Conservation (phyloP, 129 eudicot genomes). For the Scalesia atractyloides region DNA sequence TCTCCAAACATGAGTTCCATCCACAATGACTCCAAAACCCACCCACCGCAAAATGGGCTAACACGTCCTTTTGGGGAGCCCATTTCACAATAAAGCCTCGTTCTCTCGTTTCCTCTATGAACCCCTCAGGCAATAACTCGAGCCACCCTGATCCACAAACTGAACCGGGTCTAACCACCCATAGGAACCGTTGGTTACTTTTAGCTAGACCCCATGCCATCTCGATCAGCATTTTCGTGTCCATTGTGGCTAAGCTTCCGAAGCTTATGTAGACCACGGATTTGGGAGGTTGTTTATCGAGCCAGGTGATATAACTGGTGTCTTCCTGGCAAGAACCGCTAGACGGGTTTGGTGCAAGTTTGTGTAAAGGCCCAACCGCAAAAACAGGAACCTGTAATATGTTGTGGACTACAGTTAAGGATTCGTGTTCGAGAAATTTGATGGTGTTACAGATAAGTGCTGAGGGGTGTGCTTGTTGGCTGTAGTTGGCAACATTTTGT, state of each 20-base stretch:
- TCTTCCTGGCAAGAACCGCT: constrained; percentile 40
- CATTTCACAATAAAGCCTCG: constrained; percentile 47
- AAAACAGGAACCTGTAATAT: constrained; percentile 40
- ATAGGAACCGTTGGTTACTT: constrained; percentile 46
- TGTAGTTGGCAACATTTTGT: background rate
- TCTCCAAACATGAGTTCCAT: constrained; percentile 55
- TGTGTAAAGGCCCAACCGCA: constrained; percentile 60
- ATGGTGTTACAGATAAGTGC: constrained; percentile 57
- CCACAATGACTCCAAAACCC: constrained; percentile 67
- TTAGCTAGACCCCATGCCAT: constrained; percentile 59
- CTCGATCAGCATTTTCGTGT: constrained; percentile 36
- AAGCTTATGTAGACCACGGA: constrained; percentile 58
- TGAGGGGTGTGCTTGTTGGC: constrained; percentile 29
- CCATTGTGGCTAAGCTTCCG: constrained; percentile 47
- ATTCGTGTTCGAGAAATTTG: constrained; percentile 37
- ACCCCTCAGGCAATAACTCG: constrained; percentile 46
- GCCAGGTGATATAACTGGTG: constrained; percentile 48
- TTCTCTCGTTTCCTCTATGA: constrained; percentile 27
- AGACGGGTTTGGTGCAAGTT: constrained; percentile 31
- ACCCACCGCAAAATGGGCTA: constrained; percentile 54
- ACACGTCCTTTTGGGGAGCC: constrained; percentile 56
- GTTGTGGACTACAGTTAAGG: constrained; percentile 35
- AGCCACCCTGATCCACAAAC: constrained; percentile 42
- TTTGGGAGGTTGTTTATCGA: constrained; percentile 47
- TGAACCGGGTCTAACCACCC: constrained; percentile 54